Conservation (phyloP, 2,329 filamentous ascomycete species). For the Tolypocladium endophyticum region DNA sequence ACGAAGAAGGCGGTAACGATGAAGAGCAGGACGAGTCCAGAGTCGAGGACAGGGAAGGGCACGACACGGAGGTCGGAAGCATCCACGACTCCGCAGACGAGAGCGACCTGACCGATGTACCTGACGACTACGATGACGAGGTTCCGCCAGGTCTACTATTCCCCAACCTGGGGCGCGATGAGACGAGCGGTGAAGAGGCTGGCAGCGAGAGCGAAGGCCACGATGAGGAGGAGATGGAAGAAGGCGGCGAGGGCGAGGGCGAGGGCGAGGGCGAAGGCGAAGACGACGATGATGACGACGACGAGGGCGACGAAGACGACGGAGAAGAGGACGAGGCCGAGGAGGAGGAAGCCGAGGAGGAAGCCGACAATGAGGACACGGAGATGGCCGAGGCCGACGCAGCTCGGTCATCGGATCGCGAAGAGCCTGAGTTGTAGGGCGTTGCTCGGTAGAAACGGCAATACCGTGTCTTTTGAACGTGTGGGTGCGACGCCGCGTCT, state of each 20-base stretch:
- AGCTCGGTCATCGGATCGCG: not conserved
- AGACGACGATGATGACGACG: slow-evolving; percentile 3
- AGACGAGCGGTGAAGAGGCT: slow-evolving; percentile 17
- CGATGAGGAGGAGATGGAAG: slow-evolving; percentile 20
- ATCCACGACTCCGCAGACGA: slow-evolving; percentile 57
- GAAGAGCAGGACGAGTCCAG: slow-evolving; percentile 17
- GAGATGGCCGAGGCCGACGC: slow-evolving; percentile 1
- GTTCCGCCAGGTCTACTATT: slow-evolving; percentile 43
- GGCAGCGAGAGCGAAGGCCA: slow-evolving; percentile 25
- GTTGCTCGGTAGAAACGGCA: slow-evolving; percentile 2
- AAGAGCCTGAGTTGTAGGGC: slow-evolving; percentile 4
- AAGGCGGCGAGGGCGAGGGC: slow-evolving; percentile 10
- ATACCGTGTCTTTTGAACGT: not conserved
- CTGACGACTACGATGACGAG: slow-evolving; percentile 47
- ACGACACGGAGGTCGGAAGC: slow-evolving; percentile 34
- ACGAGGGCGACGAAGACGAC: slow-evolving; percentile 3
- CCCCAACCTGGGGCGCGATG: slow-evolving; percentile 29
- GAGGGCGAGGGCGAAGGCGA: slow-evolving; percentile 6
- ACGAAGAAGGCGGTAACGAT: slow-evolving; percentile 17
- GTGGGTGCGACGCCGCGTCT: no score
- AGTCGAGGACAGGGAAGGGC: slow-evolving; percentile 12
- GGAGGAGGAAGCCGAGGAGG: slow-evolving; percentile 4
- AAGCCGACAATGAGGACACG: slow-evolving; percentile 3
- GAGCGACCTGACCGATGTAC: slow-evolving; percentile 57
- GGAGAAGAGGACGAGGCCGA: slow-evolving; percentile 6